These are phyloP conservation scores for Fusarium drepaniforme DNA, from an alignment of 2,329 filamentous ascomycete genomes.

Conservation along the genomic window DNA sequence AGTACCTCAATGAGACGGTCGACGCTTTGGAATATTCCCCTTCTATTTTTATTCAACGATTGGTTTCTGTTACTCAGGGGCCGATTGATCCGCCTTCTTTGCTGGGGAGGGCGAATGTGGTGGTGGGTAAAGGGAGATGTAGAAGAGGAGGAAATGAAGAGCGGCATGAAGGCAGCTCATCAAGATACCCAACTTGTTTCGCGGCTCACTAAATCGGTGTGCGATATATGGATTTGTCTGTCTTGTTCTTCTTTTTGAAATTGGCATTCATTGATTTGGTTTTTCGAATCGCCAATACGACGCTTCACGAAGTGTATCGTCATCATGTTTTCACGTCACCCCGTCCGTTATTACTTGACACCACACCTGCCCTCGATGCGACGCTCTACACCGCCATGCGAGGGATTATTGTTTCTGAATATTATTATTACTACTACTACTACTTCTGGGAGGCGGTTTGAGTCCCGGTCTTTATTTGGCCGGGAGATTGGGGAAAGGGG, in stretches of 20 bases:
- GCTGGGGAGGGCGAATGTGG: conserved; percentile 19
- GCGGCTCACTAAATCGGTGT: conserved; percentile 52
- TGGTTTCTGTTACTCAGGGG: conserved; percentile 25
- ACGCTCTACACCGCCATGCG: background rate
- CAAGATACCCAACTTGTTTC: conserved; percentile 56
- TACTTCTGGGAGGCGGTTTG: conserved; percentile 10
- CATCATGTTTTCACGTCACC: conserved; percentile 29
- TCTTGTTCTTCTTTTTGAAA: conserved; percentile 35
- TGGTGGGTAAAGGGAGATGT: conserved; percentile 18
- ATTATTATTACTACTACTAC: conserved; percentile 1
- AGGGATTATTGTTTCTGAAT: conserved; percentile 3
- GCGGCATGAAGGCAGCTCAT: conserved; percentile 46
- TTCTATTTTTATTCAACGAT: conserved; percentile 16
- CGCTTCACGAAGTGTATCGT: conserved; percentile 29
- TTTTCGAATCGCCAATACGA: conserved; percentile 21
- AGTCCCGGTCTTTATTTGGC: conserved; percentile 1
- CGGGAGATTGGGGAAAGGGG: conserved; percentile 3
- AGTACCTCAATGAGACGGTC: conserved; percentile 34
- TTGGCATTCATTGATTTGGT: conserved; percentile 29
- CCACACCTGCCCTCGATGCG: conserved; percentile 12
- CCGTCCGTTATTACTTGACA: conserved; percentile 20
- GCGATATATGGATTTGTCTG: conserved; percentile 43
- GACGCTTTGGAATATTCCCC: conserved; percentile 29
- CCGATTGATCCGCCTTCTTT: conserved; percentile 29
- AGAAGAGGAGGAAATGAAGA: conserved; percentile 38